Conservation (phyloP, 768 basidiomycete species). For the Suillus luteus region DNA sequence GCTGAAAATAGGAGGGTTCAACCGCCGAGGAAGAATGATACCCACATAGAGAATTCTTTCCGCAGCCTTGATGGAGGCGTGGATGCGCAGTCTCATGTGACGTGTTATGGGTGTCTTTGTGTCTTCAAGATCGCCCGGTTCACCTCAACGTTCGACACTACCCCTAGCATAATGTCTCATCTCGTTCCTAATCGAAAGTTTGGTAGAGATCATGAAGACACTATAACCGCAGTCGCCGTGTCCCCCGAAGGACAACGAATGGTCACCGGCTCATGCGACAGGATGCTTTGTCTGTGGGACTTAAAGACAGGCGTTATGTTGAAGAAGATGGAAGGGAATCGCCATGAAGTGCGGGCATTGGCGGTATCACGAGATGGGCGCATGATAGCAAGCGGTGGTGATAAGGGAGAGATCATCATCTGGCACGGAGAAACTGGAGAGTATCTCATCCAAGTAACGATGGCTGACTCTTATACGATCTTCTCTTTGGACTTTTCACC, state of each 20-base stretch:
- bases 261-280: neutral
- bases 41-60: no score
- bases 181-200: neutral
- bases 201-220: neutral
- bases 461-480: neutral
- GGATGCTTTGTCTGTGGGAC: neutral
- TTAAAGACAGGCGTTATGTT: neutral
- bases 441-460: neutral
- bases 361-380: neutral
- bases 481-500: neutral
- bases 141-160: neutral
- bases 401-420: neutral
- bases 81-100: neutral
- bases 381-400: neutral
- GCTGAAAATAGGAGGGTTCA: no score
- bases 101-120: neutral
- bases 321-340: slow-evolving; percentile 2
- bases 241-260: neutral
- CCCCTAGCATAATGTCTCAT: neutral
- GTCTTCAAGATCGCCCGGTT: neutral
- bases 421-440: neutral
- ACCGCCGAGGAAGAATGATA: no score
- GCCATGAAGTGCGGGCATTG: neutral
- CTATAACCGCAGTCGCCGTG: neutral
- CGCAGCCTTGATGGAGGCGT: neutral